Evolutionary conservation across 805 yeast genomes (phyloP), one percentile per base, ranked within the genome.

Genomic region (Vanderwaltozyma yarrowii): DNA sequence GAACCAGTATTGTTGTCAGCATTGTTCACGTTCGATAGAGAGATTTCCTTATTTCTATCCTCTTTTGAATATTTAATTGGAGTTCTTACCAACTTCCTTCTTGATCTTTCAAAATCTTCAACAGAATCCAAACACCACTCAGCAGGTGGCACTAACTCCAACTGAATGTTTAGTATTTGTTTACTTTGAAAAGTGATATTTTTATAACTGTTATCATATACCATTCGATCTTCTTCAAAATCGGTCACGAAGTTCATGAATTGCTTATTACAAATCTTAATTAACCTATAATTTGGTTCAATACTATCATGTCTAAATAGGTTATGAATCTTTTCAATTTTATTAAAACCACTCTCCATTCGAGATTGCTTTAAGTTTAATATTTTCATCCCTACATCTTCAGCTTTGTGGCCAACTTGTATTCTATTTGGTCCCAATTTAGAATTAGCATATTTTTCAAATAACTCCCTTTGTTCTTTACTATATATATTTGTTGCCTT

Each of bases 61-160:
- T 9, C n/a, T 26, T 18, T 6, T 33, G 24, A 14, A 4, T n/a
- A n/a, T 13, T 20, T 17, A 14, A 4, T 12, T 4, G 32, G 18
- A 21, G 20, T 21, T 5, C 13, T 21, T 11, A 37, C 11, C 11
- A 84, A 51, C 41, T 82, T 63, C 41, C 69, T 76, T 42, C 88
- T 65, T 73, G 75, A 79, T 45, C 89, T 61, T 46, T 78, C 76
- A 21, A 69, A 64, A 25, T 84, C 82, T 52, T 85, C 94, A 36
- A 79, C 74, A 23, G 71, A 69, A 51, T 83, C 94, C 9, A 84
- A 57, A 2, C 66, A 55, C 71, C 78, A 78, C 6, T 43, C 37
- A 20, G 20, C 6, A 5, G 10, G 7, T 2, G 17, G 27, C 1
- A 47, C 44, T 9, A 62, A 40, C 20, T 71, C 48, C 35, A 75